Percentiles rank a stretch among this genome's conserved stretches.
Evolutionary conservation across 192 early-diverging fungal species (phyloP).

Genomic region (Kickxella alabastrina): DNA sequence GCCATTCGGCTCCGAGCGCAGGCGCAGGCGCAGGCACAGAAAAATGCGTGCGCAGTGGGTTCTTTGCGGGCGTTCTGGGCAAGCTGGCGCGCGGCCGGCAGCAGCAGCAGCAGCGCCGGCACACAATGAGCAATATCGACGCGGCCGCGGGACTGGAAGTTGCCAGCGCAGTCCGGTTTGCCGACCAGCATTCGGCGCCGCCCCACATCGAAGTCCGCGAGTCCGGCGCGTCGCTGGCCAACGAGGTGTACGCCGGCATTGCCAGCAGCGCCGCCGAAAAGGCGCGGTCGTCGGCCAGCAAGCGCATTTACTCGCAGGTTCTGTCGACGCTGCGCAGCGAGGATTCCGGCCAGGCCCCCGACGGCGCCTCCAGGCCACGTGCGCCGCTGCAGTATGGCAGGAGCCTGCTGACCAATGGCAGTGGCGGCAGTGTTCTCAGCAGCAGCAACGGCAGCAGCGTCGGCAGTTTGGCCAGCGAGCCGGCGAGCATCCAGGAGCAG

Average conservation of each 20-base stretch:
- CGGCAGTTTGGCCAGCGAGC: not conserved
- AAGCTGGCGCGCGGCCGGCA: slow-evolving; percentile 14
- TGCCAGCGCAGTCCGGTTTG: not conserved
- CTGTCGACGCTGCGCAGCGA: slow-evolving; percentile 17
- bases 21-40: too few species aligned
- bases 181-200: slow-evolving; percentile 10
- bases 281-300: slow-evolving; percentile 25
- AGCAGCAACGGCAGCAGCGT: slow-evolving; percentile 14
- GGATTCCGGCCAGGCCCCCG: too few species aligned
- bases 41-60: too few species aligned
- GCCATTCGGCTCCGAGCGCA: too few species aligned
- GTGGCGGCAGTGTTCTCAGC: not conserved
- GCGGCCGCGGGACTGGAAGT: not conserved
- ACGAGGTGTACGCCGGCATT: slow-evolving; percentile 26
- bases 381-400: not conserved
- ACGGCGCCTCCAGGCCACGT: too few species aligned
- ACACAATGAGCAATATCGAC: slow-evolving; percentile 7
- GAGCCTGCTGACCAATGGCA: slow-evolving; percentile 3
- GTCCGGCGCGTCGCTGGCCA: slow-evolving; percentile 18
- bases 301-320: slow-evolving; percentile 36
- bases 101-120: slow-evolving; percentile 19
- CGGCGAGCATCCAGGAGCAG: not conserved
- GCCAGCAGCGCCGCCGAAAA: slow-evolving; percentile 14
- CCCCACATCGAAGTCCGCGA: slow-evolving; percentile 15
- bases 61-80: slow-evolving; percentile 23